Evolutionary conservation across 2,329 filamentous ascomycete genomes (phyloP), one percentile per base, ranked within the genome.

Genomic region (Paecilomyces sp.): DNA sequence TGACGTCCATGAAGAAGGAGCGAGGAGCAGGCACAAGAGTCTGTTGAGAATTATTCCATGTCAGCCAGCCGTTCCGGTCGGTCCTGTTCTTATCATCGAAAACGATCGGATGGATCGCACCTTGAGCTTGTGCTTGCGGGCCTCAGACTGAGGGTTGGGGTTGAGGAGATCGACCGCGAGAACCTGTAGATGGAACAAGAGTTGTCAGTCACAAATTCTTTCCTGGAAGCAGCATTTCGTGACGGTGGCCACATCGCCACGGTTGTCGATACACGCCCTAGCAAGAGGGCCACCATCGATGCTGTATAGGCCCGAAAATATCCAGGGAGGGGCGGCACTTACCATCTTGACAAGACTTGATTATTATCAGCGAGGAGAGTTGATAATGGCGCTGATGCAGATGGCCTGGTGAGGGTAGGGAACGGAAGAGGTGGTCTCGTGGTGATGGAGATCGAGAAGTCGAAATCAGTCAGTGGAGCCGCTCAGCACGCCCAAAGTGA

Each of bases 1-100:
- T 99, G 86, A 99, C 94, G 80, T 99, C 94, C 94, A 99, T 99
- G 91, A 99, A 99, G 90, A 97, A 99, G 71, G 93, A 97, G 80
- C 94, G 91, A 76, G 94, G 94, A 70, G 87, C 89, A 75, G 94
- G 94, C 79, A 99, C 94, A 75, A 99, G 90, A 71, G 86, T 92
- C 92, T 95, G 70, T 47, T 47, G 41, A 47, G 41, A 4, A 6
- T 47, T 47, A 47, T 47, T 18, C 41, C 41, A 65, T 60, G 58
- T 33, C 53, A 62, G 31, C 18, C 41, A 47, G 41, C 41, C 41
- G 41, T 47, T 11, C 41, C 3, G 18, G 8, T 50, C 12, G 31
- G 31, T 56, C 56, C 60, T 47, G 41, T 47, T 3, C n/a, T 47
- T 57, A 55, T 28, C 41, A 56, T 63, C 28, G 34, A 34, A 34